These are phyloP conservation scores for Penicillium sp. DNA, from an alignment of 2,329 filamentous ascomycete genomes.

Conservation along the genomic window DNA sequence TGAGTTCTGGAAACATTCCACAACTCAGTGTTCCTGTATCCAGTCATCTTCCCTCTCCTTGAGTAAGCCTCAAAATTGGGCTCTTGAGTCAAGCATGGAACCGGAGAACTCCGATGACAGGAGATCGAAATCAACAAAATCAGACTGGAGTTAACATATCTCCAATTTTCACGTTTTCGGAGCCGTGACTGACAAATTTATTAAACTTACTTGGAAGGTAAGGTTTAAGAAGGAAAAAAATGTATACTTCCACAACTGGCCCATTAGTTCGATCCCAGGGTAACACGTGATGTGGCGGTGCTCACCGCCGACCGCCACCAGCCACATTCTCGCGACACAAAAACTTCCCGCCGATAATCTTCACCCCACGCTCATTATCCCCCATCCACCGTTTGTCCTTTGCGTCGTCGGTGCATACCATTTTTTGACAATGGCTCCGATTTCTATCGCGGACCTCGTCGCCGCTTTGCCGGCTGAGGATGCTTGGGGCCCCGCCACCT, in stretches of 20 bases:
- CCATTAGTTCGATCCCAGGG: no score
- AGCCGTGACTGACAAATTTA: no score
- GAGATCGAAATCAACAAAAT: background rate
- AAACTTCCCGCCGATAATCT: conserved; percentile 30
- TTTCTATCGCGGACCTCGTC: conserved; percentile 66
- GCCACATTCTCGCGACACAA: conserved; percentile 32
- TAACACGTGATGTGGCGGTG: conserved; percentile 20
- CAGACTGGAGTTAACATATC: background rate
- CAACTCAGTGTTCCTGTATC: no score
- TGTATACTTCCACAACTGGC: background rate
- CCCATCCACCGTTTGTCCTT: conserved; percentile 16
- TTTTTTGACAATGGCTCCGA: conserved; percentile 49
- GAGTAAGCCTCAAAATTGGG: background rate
- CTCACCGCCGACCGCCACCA: conserved; percentile 13
- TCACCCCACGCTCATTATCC: conserved; percentile 23
- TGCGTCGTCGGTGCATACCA: conserved; percentile 14
- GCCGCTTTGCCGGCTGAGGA: conserved; percentile 72
- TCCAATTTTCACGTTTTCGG: no score
- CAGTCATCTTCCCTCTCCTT: background rate
- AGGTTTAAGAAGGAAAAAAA: background rate
- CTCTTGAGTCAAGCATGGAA: background rate
- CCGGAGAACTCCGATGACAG: background rate
- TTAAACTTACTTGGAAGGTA: background rate
- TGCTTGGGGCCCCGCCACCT: conserved; percentile 83
- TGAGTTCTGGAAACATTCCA: no score